These are phyloP conservation scores for Colletotrichum tropicicola DNA, from an alignment of 2,329 filamentous ascomycete species.

Conservation along the genomic window DNA sequence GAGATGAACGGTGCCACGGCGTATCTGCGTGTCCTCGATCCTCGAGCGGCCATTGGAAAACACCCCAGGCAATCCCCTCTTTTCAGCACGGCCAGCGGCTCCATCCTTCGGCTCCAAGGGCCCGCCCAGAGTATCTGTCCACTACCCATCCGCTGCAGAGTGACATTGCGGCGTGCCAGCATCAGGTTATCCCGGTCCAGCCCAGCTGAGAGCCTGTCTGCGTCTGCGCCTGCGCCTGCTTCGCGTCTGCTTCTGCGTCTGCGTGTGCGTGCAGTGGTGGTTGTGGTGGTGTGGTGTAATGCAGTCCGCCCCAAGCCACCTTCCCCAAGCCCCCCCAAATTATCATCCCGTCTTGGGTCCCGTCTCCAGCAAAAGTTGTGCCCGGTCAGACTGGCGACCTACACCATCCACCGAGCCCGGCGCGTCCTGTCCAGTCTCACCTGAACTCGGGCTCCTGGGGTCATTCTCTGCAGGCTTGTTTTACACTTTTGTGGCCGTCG, in stretches of 20 bases:
- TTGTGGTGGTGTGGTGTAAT: too few species aligned
- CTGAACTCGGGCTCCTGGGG: not conserved
- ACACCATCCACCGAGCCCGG: constrained; percentile 9
- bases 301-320: constrained; percentile 20
- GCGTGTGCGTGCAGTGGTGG: too few species aligned
- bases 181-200: constrained; percentile 2
- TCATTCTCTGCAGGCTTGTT: not conserved
- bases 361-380: constrained; percentile 17
- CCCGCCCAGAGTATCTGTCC: constrained; percentile 11
- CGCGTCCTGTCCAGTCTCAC: not conserved
- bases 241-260: not conserved
- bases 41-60: constrained; percentile 11
- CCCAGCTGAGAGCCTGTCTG: not conserved
- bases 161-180: not conserved
- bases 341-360: constrained; percentile 26
- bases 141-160: constrained; percentile 6
- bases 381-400: constrained; percentile 10
- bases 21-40: not conserved
- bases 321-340: constrained; percentile 29
- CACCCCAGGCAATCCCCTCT: constrained; percentile 8
- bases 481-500: not conserved
- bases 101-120: constrained; percentile 1
- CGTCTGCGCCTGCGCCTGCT: too few species aligned
- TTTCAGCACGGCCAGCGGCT: constrained; percentile 6
- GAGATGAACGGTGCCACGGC: too few species aligned